phyloP scores from a whole-genome alignment of 164 flowering plant species.

The Stephania yunnanensis region DNA sequence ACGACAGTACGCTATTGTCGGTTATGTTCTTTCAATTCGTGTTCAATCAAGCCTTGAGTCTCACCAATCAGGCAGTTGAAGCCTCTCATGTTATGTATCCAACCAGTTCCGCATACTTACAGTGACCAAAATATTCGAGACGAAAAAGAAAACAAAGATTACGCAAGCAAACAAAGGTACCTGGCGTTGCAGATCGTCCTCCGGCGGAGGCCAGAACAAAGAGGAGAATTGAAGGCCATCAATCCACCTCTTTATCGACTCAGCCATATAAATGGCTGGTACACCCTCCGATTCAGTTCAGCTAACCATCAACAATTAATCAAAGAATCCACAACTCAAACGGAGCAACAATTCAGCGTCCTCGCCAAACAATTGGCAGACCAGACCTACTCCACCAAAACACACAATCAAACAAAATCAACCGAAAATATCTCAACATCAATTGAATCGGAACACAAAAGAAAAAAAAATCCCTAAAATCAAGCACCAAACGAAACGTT shows the following conservation, averaged over 20 bases:
- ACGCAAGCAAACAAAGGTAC: slow-evolving; percentile 13
- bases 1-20: not conserved
- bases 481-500: too few species aligned
- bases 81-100: not conserved
- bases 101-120: not conserved
- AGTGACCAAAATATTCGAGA: not conserved
- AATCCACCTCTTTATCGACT: slow-evolving; percentile 70
- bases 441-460: not conserved
- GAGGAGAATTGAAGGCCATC: slow-evolving; percentile 85
- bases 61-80: not conserved
- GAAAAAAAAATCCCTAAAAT: not conserved
- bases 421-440: not conserved
- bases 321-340: slow-evolving; percentile 38
- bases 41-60: not conserved
- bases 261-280: slow-evolving; percentile 37
- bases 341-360: slow-evolving; percentile 5
- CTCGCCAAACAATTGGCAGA: not conserved
- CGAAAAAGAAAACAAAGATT: not conserved
- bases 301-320: slow-evolving; percentile 23
- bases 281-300: too few species aligned
- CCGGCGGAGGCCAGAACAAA: slow-evolving; percentile 84
- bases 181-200: slow-evolving; percentile 63
- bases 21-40: not conserved
- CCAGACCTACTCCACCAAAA: not conserved
- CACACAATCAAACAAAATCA: not conserved